Conservation (phyloP, 202 grass and related monocot genomes). For the Zoysia matrella region DNA sequence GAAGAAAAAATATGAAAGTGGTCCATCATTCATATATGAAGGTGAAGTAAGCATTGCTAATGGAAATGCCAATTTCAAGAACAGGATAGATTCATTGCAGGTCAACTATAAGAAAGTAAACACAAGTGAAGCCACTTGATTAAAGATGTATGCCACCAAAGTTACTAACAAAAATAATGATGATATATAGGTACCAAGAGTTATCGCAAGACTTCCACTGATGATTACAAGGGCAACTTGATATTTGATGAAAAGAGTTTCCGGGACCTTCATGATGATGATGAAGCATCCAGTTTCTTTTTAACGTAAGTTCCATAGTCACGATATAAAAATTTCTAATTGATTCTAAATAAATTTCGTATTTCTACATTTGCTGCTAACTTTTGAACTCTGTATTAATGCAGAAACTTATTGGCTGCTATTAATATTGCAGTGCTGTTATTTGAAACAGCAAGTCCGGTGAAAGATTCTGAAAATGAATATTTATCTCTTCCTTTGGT, state of each 20-base stretch:
- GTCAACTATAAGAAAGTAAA: background rate
- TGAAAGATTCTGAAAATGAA: constrained; percentile 67
- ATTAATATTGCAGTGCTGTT: constrained; percentile 87
- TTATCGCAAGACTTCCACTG: background rate
- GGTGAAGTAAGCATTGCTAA: constrained; percentile 21
- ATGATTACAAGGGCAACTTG: constrained; percentile 39
- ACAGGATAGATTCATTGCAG: constrained; percentile 29
- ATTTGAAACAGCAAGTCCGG: constrained; percentile 85
- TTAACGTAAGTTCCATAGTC: constrained; percentile 59
- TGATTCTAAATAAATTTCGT: constrained; percentile 15
- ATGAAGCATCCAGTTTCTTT: constrained; percentile 59
- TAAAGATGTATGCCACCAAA: constrained; percentile 8
- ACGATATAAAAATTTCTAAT: background rate
- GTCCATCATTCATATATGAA: constrained; percentile 4
- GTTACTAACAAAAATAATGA: constrained; percentile 28
- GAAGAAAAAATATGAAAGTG: background rate
- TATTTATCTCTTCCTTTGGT: constrained; percentile 70
- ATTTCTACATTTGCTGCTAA: constrained; percentile 34
- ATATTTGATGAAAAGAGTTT: constrained; percentile 50
- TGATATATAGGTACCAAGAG: constrained; percentile 35
- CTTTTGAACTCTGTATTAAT: constrained; percentile 42
- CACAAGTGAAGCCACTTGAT: constrained; percentile 39
- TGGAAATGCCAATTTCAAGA: constrained; percentile 24
- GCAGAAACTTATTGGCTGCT: constrained; percentile 77
- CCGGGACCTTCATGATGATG: constrained; percentile 42